These are phyloP conservation scores for Paulownia fortunei DNA, from an alignment of 257 asterid genomes.

Conservation along the genomic window DNA sequence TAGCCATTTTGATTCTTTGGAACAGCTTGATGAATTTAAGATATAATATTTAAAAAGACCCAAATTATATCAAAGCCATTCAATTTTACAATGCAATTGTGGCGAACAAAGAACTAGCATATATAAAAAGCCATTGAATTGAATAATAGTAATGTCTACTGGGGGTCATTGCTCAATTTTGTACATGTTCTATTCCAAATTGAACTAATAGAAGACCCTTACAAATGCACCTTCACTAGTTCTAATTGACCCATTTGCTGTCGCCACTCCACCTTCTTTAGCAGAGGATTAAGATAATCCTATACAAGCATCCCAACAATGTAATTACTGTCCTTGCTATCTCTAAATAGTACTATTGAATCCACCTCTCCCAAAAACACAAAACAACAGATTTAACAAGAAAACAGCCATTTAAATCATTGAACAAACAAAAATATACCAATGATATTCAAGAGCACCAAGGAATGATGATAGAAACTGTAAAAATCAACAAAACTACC, in stretches of 20 bases:
- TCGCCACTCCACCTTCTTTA: not conserved
- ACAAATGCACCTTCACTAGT: conserved; percentile 10
- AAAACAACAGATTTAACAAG: not conserved
- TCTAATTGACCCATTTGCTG: not conserved
- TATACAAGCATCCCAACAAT: conserved; percentile 11
- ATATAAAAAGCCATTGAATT: not conserved
- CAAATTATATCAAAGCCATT: not conserved
- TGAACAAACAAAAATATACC: not conserved
- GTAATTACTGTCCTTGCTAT: not conserved
- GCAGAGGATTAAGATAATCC: not conserved
- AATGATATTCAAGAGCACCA: conserved; percentile 14
- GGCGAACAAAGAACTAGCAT: not conserved
- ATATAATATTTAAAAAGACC: not conserved
- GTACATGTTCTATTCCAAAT: not conserved
- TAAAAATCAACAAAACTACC: not conserved
- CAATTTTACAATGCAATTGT: not conserved
- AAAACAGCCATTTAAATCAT: not conserved
- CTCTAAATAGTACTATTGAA: not conserved
- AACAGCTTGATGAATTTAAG: not conserved
- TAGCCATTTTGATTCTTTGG: not conserved
- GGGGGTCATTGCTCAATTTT: not conserved
- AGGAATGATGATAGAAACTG: not conserved
- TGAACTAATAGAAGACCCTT: not conserved
- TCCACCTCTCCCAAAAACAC: not conserved
- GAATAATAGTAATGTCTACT: not conserved